A percentile compares a stretch with the other conserved stretches of the same genome.
These are phyloP conservation scores for Crucihimalaya himalaica DNA, from an alignment of 345 rosid genomes.

Conservation along the genomic window DNA sequence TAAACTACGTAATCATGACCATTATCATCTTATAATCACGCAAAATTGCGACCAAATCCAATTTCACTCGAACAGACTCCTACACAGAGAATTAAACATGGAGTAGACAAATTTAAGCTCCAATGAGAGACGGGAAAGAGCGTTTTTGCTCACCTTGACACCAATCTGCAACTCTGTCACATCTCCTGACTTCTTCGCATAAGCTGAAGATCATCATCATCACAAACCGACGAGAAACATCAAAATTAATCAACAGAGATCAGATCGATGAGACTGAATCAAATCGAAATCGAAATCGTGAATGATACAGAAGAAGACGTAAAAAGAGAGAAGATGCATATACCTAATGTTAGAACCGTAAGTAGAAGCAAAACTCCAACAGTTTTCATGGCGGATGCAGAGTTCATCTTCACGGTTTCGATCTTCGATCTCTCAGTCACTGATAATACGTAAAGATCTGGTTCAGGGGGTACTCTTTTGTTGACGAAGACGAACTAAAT, in stretches of 20 bases:
- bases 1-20: neutral
- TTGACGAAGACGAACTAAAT: neutral
- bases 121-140: neutral
- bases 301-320: neutral
- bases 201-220: constrained; percentile 43
- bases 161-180: constrained; percentile 92
- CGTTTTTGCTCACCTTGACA: constrained; percentile 57
- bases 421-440: too few species aligned
- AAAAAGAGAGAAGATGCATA: neutral
- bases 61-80: neutral
- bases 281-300: neutral
- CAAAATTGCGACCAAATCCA: neutral
- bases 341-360: constrained; percentile 44
- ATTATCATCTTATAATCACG: neutral
- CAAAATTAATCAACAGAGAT: neutral
- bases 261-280: neutral
- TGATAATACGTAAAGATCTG: too few species aligned
- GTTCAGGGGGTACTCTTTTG: neutral
- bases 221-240: neutral
- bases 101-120: neutral
- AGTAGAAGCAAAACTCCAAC: constrained; percentile 40
- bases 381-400: constrained; percentile 39
- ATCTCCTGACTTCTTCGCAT: constrained; percentile 70
- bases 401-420: constrained; percentile 19
- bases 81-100: neutral